phyloP scores from a whole-genome alignment of 1,139 yeast genomes.

The Meyerozyma athensensis region DNA sequence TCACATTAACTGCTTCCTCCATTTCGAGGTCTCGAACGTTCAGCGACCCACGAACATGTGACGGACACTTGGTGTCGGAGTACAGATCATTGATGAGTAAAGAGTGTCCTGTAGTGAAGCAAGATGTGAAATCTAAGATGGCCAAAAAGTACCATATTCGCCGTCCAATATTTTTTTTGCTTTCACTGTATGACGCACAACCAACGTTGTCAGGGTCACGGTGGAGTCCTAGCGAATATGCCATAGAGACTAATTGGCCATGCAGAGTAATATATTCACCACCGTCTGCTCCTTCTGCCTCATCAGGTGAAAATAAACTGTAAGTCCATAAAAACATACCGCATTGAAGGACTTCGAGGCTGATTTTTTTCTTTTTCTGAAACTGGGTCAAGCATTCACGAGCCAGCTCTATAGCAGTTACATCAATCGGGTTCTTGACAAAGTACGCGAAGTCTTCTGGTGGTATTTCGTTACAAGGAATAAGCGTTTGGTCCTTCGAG shows the following conservation, averaged over 20 bases:
- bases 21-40: slow-evolving; percentile 3
- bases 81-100: slow-evolving; percentile 2
- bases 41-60: slow-evolving; percentile 1
- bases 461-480: neutral
- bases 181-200: neutral
- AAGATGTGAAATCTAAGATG: neutral
- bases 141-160: slow-evolving; percentile 1
- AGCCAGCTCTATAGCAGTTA: slow-evolving; percentile 2
- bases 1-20: slow-evolving; percentile 3
- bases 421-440: neutral
- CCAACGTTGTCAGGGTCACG: slow-evolving; percentile 4
- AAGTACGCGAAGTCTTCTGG: neutral
- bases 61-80: slow-evolving; percentile 4
- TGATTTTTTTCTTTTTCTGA: slow-evolving; percentile 2
- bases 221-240: slow-evolving; percentile 4
- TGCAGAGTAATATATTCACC: slow-evolving; percentile 3
- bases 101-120: slow-evolving; percentile 3
- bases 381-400: slow-evolving; percentile 3
- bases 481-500: neutral
- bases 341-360: slow-evolving; percentile 3
- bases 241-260: slow-evolving; percentile 4
- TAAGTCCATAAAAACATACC: slow-evolving; percentile 5
- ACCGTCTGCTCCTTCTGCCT: slow-evolving; percentile 5
- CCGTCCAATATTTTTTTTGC: neutral
- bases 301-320: slow-evolving; percentile 5